Evolutionary conservation across 352 stramenopile species (phyloP).

Genomic region (Globisporangium mamillatum): DNA sequence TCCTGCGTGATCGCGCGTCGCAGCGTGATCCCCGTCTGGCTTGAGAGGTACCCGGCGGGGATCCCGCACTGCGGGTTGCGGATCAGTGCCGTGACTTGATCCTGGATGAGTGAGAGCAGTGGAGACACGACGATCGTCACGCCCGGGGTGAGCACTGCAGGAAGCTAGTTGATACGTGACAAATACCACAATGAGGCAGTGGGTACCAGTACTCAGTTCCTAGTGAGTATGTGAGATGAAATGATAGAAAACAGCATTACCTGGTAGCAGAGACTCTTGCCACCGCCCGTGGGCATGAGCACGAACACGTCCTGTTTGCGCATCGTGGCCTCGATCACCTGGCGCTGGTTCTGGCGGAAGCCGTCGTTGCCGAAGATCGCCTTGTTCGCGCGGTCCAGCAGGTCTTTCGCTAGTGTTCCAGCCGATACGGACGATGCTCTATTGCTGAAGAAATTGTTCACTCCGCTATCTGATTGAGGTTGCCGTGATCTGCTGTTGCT

Average conservation of each 20-base stretch:
- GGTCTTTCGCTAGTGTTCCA: slow-evolving; percentile 19
- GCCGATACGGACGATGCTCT: neutral
- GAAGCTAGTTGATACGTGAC: slow-evolving; percentile 22
- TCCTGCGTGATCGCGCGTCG: slow-evolving; percentile 73
- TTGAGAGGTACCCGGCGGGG: slow-evolving; percentile 71
- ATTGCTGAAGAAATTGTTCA: slow-evolving; percentile 6
- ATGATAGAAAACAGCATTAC: slow-evolving; percentile 28
- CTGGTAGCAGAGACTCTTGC: slow-evolving; percentile 93
- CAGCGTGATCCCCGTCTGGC: slow-evolving; percentile 60
- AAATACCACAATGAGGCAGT: neutral
- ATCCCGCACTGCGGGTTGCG: slow-evolving; percentile 62
- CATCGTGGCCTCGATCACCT: slow-evolving; percentile 92
- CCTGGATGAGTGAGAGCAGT: slow-evolving; percentile 92
- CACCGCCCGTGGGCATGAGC: slow-evolving; percentile 93
- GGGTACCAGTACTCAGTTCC: neutral
- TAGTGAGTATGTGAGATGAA: slow-evolving; percentile 10
- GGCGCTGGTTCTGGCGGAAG: slow-evolving; percentile 91
- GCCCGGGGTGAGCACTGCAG: slow-evolving; percentile 54
- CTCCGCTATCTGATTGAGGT: neutral
- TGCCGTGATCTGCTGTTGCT: neutral
- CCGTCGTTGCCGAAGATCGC: slow-evolving; percentile 64
- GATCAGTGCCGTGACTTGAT: slow-evolving; percentile 88
- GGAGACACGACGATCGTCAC: slow-evolving; percentile 94
- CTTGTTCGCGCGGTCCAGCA: slow-evolving; percentile 55
- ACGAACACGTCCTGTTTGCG: slow-evolving; percentile 90